Evolutionary conservation across 2,329 filamentous ascomycete species (phyloP).

Genomic region (Talaromyces sp.): DNA sequence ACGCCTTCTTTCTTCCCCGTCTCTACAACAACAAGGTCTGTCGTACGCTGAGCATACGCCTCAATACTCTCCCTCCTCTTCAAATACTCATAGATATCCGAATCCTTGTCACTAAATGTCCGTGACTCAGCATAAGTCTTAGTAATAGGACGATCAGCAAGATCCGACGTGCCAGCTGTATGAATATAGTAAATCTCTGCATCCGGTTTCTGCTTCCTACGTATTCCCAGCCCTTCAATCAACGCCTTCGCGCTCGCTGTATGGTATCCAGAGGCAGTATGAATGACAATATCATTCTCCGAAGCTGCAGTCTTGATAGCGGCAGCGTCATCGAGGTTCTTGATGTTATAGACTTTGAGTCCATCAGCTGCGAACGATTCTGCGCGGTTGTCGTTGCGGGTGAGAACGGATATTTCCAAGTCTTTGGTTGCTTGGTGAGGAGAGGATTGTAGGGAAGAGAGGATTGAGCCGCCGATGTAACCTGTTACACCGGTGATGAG

Average conservation of each 20-base stretch:
- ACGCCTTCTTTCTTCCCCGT: conserved; percentile 42
- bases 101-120: conserved; percentile 45
- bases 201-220: conserved; percentile 28
- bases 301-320: conserved; percentile 17
- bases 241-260: conserved; percentile 41
- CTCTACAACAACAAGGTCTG: conserved; percentile 47
- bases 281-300: conserved; percentile 42
- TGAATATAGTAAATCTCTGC: not conserved
- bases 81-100: conserved; percentile 46
- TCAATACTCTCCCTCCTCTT: conserved; percentile 37
- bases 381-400: conserved; percentile 18
- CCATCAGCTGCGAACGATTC: conserved; percentile 1
- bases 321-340: conserved; percentile 23
- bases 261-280: conserved; percentile 45
- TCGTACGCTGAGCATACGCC: conserved; percentile 46
- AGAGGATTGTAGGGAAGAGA: conserved; percentile 2
- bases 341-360: conserved; percentile 21
- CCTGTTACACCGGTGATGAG: conserved; percentile 4
- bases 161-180: conserved; percentile 8
- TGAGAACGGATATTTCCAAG: conserved; percentile 19
- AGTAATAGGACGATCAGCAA: conserved; percentile 45
- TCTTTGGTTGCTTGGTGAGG: not conserved
- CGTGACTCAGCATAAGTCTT: conserved; percentile 31
- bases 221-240: conserved; percentile 44
- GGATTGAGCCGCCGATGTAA: conserved; percentile 8